These are phyloP conservation scores for Telfairia occidentalis DNA, from an alignment of 331 rosid species.

Conservation along the genomic window DNA sequence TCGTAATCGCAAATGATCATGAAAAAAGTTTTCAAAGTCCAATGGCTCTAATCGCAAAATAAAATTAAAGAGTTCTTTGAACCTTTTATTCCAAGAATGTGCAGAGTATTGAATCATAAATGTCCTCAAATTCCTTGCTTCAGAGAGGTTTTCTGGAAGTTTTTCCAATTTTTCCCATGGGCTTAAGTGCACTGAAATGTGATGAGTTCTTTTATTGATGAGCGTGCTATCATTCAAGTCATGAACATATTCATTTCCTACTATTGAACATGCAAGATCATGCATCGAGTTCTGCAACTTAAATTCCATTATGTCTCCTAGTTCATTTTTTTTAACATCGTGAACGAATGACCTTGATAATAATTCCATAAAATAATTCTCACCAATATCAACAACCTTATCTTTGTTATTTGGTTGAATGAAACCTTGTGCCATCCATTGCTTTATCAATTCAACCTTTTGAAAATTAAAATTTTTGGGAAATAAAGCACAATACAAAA, in stretches of 20 bases:
- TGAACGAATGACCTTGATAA: conserved; percentile 15
- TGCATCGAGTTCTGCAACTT: background rate
- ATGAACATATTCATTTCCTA: background rate
- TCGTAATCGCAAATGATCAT: background rate
- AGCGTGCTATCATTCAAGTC: too few relatives aligned
- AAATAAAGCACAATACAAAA: background rate
- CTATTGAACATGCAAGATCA: background rate
- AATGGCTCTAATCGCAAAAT: too few relatives aligned
- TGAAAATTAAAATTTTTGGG: background rate
- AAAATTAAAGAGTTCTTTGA: too few relatives aligned
- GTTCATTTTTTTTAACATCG: background rate
- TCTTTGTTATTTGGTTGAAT: background rate
- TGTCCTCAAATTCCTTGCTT: background rate
- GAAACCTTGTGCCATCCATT: conserved; percentile 20
- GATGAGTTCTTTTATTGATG: background rate
- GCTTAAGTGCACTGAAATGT: background rate
- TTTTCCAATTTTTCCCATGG: background rate
- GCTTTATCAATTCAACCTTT: background rate
- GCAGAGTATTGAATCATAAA: too few relatives aligned
- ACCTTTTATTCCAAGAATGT: too few relatives aligned
- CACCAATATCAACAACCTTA: background rate
- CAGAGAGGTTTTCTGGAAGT: background rate
- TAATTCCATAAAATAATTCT: background rate
- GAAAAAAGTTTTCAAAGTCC: too few relatives aligned
- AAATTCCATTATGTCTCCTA: background rate